Percentiles rank a stretch among this genome's conserved stretches.
Conservation (phyloP, 1,139 yeast genomes). For the Candida frijolesensis region DNA sequence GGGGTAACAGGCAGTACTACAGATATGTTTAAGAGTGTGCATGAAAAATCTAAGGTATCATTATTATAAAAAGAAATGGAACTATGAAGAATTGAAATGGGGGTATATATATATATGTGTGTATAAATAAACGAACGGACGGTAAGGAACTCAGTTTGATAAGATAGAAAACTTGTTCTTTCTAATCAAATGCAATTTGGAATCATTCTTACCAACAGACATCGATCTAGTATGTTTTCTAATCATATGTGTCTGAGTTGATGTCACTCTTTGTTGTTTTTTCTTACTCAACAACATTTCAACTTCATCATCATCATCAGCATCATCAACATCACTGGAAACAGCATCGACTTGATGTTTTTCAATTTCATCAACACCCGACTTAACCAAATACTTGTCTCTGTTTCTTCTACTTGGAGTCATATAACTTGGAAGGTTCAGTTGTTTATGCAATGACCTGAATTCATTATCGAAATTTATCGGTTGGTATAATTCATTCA, state of each 20-base stretch:
- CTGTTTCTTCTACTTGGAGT: conserved; percentile 34
- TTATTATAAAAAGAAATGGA: background rate
- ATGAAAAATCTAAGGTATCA: background rate
- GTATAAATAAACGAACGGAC: background rate
- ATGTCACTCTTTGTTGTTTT: conserved; percentile 9
- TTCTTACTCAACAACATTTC: conserved; percentile 26
- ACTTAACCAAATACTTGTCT: conserved; percentile 29
- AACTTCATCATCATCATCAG: conserved; percentile 33
- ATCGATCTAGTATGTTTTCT: conserved; percentile 37
- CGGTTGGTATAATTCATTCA: conserved; percentile 38
- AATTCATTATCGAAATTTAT: conserved; percentile 34
- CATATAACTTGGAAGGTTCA: conserved; percentile 32
- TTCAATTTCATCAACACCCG: conserved; percentile 17
- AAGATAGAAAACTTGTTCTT: conserved; percentile 26
- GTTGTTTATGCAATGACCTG: conserved; percentile 37
- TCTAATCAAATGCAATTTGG: conserved; percentile 35
- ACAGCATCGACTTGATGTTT: conserved; percentile 18
- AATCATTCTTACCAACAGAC: conserved; percentile 44
- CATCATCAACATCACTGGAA: conserved; percentile 13
- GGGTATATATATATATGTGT: background rate
- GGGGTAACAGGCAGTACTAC: background rate
- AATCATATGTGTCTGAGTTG: conserved; percentile 10
- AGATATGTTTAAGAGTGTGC: background rate
- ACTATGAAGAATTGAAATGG: conserved; percentile 6
- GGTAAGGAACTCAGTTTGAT: conserved; percentile 7